A percentile compares a stretch with the other conserved stretches of the same genome.
Evolutionary conservation across 495 filamentous ascomycete species (phyloP).

Genomic region (Hypoxylon rickii): DNA sequence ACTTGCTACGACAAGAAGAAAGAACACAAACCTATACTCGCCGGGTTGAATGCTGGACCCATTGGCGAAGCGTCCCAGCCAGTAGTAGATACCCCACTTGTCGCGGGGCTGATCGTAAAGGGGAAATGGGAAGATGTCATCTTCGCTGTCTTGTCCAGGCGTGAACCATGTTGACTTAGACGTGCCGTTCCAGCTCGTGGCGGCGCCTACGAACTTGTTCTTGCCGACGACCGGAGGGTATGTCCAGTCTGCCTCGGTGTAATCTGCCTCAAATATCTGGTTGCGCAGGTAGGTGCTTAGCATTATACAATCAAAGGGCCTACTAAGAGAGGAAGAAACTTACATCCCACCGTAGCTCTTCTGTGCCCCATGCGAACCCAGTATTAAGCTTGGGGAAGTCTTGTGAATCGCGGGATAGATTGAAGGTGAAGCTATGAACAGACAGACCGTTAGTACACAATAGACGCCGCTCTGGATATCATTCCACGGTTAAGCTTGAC

Average conservation of each 20-base stretch:
- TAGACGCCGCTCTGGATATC: no score
- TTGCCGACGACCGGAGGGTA: constrained; percentile 41
- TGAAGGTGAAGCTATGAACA: constrained; percentile 25
- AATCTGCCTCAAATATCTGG: constrained; percentile 35
- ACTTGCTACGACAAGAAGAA: not conserved
- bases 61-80: constrained; percentile 34
- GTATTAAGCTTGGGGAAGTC: constrained; percentile 28
- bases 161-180: constrained; percentile 7
- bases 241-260: constrained; percentile 31
- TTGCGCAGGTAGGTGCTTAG: not conserved
- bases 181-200: constrained; percentile 17
- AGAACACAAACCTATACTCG: constrained; percentile 23
- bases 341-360: constrained; percentile 41
- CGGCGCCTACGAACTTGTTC: constrained; percentile 36
- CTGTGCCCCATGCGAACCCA: constrained; percentile 34
- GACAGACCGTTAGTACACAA: not conserved
- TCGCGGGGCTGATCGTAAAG: constrained; percentile 13
- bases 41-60: constrained; percentile 36
- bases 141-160: constrained; percentile 16
- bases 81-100: constrained; percentile 28
- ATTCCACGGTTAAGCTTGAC: no score
- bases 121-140: constrained; percentile 31
- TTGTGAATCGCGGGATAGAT: constrained; percentile 25
- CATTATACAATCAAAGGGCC: not conserved
- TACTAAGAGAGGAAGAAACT: not conserved